Evolutionary conservation across 2,329 filamentous ascomycete species (phyloP).

Genomic region (Ophiostoma quercus): DNA sequence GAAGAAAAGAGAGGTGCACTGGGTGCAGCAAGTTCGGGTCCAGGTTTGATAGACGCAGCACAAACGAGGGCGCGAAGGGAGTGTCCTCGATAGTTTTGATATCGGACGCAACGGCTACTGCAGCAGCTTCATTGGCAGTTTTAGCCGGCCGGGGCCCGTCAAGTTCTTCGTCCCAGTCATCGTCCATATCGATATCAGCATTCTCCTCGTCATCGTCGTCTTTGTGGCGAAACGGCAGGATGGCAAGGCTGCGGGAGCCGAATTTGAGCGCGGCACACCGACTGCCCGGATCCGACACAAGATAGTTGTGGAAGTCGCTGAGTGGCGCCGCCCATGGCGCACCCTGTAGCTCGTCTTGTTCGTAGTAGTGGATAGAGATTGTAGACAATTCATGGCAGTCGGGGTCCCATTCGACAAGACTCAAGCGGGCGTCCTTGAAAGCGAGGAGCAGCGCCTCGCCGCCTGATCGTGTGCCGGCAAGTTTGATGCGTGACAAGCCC

Average conservation of each 20-base stretch:
- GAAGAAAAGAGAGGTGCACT: conserved; percentile 83
- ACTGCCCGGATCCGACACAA: conserved; percentile 85
- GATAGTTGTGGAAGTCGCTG: conserved; percentile 69
- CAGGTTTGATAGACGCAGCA: conserved; percentile 80
- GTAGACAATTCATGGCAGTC: conserved; percentile 73
- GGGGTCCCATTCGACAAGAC: conserved; percentile 89
- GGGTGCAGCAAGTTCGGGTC: conserved; percentile 84
- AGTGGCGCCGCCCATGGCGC: conserved; percentile 76
- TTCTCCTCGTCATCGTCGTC: conserved; percentile 68
- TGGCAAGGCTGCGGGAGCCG: conserved; percentile 79
- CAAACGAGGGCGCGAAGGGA: conserved; percentile 86
- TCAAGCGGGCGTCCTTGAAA: conserved; percentile 87
- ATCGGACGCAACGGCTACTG: conserved; percentile 38
- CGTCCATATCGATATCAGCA: conserved; percentile 69
- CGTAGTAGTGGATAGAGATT: conserved; percentile 95
- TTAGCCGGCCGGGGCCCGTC: conserved; percentile 61
- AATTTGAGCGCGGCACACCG: conserved; percentile 94
- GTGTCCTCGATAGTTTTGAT: conserved; percentile 52
- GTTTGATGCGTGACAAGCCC: conserved; percentile 72
- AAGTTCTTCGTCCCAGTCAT: conserved; percentile 79
- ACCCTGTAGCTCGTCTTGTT: conserved; percentile 81
- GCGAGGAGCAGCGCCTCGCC: conserved; percentile 80
- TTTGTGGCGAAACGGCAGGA: conserved; percentile 81
- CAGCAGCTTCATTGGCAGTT: conserved; percentile 33
- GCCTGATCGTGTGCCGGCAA: conserved; percentile 66